A percentile compares a stretch with the other conserved stretches of the same genome.
Conservation (phyloP, 2,329 filamentous ascomycete species). For the Neurospora sp. region DNA sequence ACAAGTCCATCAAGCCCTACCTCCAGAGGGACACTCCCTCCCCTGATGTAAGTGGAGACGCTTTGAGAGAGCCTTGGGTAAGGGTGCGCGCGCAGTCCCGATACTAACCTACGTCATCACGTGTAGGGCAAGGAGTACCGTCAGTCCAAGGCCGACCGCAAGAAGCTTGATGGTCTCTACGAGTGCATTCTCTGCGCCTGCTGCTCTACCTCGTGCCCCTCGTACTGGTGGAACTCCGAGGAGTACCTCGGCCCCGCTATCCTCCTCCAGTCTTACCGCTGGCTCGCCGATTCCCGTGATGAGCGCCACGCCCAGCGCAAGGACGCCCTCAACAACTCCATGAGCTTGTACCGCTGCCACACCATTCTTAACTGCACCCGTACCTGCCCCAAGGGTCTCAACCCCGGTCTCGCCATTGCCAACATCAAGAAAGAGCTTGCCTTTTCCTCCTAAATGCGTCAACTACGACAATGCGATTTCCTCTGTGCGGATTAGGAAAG, state of each 20-base stretch:
- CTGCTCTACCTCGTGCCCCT: slow-evolving; percentile 98
- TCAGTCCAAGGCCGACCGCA: slow-evolving; percentile 84
- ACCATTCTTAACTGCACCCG: slow-evolving; percentile 98
- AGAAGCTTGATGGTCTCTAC: slow-evolving; percentile 95
- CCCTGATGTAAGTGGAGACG: slow-evolving; percentile 57
- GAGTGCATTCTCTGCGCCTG: slow-evolving; percentile 99
- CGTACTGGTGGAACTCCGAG: slow-evolving; percentile 99
- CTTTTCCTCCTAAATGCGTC: slow-evolving; percentile 39
- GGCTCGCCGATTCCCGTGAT: slow-evolving; percentile 91
- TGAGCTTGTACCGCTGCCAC: slow-evolving; percentile 98
- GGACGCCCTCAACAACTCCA: slow-evolving; percentile 90
- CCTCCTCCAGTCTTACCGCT: slow-evolving; percentile 94
- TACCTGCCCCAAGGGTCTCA: slow-evolving; percentile 96
- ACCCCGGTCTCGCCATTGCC: slow-evolving; percentile 89
- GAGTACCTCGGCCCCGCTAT: slow-evolving; percentile 97
- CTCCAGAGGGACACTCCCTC: slow-evolving; percentile 82
- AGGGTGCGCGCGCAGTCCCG: neutral
- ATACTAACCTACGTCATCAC: slow-evolving; percentile 7
- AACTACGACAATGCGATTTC: neutral
- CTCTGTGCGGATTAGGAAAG: neutral
- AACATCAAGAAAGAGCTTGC: slow-evolving; percentile 99
- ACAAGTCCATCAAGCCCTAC: slow-evolving; percentile 99
- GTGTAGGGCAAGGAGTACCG: slow-evolving; percentile 79
- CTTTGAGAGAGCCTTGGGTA: neutral
- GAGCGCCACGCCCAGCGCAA: slow-evolving; percentile 82